Base-by-base conservation (phyloP, 2,329 filamentous ascomycete genomes). In the Penicillium corylophilum region DNA sequence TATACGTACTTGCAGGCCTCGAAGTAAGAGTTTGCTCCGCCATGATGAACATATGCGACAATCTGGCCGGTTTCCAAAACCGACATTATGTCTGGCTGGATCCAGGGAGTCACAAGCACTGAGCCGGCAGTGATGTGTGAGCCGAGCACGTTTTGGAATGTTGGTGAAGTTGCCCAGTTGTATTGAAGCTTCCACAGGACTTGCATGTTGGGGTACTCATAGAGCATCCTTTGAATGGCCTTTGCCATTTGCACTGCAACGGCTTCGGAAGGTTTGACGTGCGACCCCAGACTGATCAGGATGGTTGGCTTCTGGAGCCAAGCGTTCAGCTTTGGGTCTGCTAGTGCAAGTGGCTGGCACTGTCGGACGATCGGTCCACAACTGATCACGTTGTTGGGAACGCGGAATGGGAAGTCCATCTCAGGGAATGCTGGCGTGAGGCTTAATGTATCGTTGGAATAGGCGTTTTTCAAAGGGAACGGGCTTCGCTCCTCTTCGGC, bases 271-370 rank as follows among this genome's bases (percentile, higher is more conserved):
- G 57, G 59, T 42, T 67, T 62, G 3, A 73, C 56, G 44, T 63
- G 66, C 0, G 77, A 76, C 0, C 79, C 79, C 1, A 81, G 62
- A 52, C 78, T 80, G 29, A 82, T 68, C n/a, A 79, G 70, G 0
- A 82, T 62, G 0, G 77, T 80, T 2, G 76, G 74, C 2, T 64
- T 59, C 1, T 60, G 54, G 3, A 81, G 65, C 79, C 79, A 82
- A 1, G 40, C 39, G 1, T 64, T 60, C 8, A 82, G 62, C n/a
- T 73, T 68, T 0, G 73, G 66, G 28, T 80, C 76, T 2, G 71
- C 64, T 15, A 73, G 64, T 12, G 61, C 42, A 0, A 79, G 66
- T 0, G 71, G 50, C 0, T 57, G 48, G 1, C 67, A 64, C 0
- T 64, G 59, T 0, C 74, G 65, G 4, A 79, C 57, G 10, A 82